These are phyloP conservation scores for Komagataella phaffii DNA, from an alignment of 805 yeast species.

Conservation along the genomic window DNA sequence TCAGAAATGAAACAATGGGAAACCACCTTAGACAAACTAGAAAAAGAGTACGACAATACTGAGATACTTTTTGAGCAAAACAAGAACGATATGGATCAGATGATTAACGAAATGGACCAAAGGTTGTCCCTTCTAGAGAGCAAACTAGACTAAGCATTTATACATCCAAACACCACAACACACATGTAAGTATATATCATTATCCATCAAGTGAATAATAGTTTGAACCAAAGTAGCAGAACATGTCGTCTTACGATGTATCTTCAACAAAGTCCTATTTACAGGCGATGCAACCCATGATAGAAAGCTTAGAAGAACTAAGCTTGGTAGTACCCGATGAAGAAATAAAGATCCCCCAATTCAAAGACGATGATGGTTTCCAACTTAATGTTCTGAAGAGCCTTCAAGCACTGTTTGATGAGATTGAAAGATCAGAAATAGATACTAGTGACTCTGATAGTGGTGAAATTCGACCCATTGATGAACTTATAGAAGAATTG, in stretches of 20 bases:
- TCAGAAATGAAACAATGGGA: neutral
- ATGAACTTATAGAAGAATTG: constrained; percentile 18
- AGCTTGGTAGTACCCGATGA: constrained; percentile 13
- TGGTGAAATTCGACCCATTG: constrained; percentile 4
- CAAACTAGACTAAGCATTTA: neutral
- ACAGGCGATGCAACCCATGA: constrained; percentile 67
- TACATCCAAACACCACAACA: neutral
- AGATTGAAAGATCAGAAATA: constrained; percentile 14
- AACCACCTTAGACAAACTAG: neutral
- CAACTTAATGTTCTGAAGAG: constrained; percentile 3
- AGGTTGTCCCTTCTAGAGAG: neutral
- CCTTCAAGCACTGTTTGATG: constrained; percentile 19
- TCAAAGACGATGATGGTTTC: constrained; percentile 1
- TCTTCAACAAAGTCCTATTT: constrained; percentile 63
- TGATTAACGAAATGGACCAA: neutral
- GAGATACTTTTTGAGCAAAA: neutral
- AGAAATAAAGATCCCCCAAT: constrained; percentile 6
- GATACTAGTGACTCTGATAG: constrained; percentile 1
- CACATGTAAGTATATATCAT: neutral
- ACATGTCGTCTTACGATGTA: constrained; percentile 39
- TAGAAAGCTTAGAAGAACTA: constrained; percentile 25
- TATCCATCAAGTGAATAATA: neutral
- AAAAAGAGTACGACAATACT: neutral
- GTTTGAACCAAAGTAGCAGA: neutral
- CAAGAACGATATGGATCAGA: neutral